A percentile compares a stretch with the other conserved stretches of the same genome.
Conservation (phyloP, 108 stramenopile genomes). For the Nitzschia sp. region DNA sequence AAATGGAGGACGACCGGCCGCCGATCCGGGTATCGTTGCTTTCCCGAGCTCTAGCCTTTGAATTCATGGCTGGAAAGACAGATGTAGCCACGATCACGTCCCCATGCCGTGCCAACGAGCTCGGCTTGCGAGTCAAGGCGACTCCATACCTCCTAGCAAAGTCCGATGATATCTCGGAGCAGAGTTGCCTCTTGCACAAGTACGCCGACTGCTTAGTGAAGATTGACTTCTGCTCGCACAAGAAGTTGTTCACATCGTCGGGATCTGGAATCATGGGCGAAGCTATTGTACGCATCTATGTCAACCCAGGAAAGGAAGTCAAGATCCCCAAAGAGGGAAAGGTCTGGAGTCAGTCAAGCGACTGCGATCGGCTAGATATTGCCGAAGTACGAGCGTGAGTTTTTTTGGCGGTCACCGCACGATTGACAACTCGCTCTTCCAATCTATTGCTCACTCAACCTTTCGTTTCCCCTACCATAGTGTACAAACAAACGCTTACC, state of each 20-base stretch:
- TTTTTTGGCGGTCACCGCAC: not conserved
- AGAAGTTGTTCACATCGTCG: not conserved
- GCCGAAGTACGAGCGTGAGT: slow-evolving; percentile 32
- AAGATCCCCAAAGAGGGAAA: not conserved
- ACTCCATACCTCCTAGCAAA: slow-evolving; percentile 6
- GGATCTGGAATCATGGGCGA: slow-evolving; percentile 13
- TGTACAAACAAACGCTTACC: slow-evolving; percentile 26
- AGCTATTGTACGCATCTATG: slow-evolving; percentile 10
- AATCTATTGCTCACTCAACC: not conserved
- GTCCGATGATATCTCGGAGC: slow-evolving; percentile 1
- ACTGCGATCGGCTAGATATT: not conserved
- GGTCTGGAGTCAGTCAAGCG: not conserved
- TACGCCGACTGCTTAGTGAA: not conserved
- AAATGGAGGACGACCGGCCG: not conserved
- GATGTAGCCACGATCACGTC: not conserved
- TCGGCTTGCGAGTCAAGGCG: slow-evolving; percentile 8
- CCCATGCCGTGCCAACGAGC: too few species aligned
- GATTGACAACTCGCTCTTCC: not conserved
- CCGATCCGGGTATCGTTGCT: slow-evolving; percentile 1
- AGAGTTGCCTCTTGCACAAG: not conserved
- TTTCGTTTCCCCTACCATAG: slow-evolving; percentile 6
- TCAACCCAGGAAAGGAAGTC: slow-evolving; percentile 1
- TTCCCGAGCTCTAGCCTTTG: not conserved
- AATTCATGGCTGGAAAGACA: not conserved
- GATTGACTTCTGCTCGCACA: slow-evolving; percentile 17